These are phyloP conservation scores for Coprinopsis cinerea DNA, from an alignment of 768 basidiomycete species.

Conservation along the genomic window DNA sequence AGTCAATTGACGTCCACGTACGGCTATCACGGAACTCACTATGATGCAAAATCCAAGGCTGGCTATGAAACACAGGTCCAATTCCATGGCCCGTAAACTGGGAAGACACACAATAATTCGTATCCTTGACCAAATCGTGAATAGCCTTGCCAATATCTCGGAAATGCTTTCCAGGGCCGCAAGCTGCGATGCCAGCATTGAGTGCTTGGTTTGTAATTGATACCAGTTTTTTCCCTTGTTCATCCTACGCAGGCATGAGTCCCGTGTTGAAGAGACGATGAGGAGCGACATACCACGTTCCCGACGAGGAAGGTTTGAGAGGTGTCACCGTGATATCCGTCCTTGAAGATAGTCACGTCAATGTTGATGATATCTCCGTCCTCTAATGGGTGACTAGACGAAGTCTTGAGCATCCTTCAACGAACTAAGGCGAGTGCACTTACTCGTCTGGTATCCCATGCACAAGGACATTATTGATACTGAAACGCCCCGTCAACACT, in stretches of 20 bases:
- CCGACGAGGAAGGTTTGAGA: constrained; percentile 81
- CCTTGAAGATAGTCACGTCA: constrained; percentile 79
- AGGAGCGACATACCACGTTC: constrained; percentile 47
- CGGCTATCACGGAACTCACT: constrained; percentile 34
- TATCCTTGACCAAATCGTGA: constrained; percentile 36
- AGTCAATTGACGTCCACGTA: not conserved
- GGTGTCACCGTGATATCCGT: constrained; percentile 88
- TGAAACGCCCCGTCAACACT: constrained; percentile 43
- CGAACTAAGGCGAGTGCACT: constrained; percentile 16
- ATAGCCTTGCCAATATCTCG: constrained; percentile 70
- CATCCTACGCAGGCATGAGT: constrained; percentile 45
- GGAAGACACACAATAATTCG: constrained; percentile 54
- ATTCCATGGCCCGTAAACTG: constrained; percentile 88
- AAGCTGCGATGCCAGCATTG: constrained; percentile 62
- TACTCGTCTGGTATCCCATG: constrained; percentile 93
- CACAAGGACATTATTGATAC: constrained; percentile 80
- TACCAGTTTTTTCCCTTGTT: constrained; percentile 61
- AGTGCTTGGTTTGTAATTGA: constrained; percentile 58
- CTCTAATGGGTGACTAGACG: constrained; percentile 66
- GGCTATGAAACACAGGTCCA: constrained; percentile 70
- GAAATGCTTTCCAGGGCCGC: constrained; percentile 68
- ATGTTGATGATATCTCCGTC: constrained; percentile 86
- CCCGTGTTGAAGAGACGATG: not conserved
- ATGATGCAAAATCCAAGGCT: constrained; percentile 80
- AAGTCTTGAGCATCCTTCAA: constrained; percentile 1